Conservation (phyloP, 345 rosid genomes). For the Trapa bicornis region DNA sequence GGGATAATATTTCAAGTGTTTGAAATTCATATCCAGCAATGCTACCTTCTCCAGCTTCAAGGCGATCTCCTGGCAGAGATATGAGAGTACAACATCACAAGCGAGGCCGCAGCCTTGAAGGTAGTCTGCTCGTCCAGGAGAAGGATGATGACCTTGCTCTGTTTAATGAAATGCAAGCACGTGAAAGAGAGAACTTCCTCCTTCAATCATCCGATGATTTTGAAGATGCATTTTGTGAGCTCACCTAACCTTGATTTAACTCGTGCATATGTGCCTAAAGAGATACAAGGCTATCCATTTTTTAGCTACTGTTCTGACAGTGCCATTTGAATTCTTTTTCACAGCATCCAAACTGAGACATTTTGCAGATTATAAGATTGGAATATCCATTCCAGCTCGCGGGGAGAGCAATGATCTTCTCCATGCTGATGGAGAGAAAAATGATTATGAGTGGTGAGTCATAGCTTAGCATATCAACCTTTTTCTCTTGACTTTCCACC, state of each 20-base stretch:
- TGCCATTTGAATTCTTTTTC: not conserved
- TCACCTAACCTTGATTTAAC: slow-evolving; percentile 8
- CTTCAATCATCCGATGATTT: slow-evolving; percentile 67
- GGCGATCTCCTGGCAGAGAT: slow-evolving; percentile 75
- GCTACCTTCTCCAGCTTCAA: slow-evolving; percentile 87
- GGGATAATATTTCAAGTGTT: not conserved
- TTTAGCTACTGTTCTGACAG: not conserved
- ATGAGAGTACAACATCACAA: slow-evolving; percentile 46
- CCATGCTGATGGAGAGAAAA: slow-evolving; percentile 77
- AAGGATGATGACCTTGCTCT: slow-evolving; percentile 84
- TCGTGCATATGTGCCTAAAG: not conserved
- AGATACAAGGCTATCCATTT: not conserved
- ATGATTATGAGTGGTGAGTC: slow-evolving; percentile 91
- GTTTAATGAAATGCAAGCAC: slow-evolving; percentile 82
- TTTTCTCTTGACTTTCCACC: not conserved
- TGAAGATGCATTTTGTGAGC: slow-evolving; percentile 81
- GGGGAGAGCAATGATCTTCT: slow-evolving; percentile 86
- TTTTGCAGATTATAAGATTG: slow-evolving; percentile 64
- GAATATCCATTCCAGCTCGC: slow-evolving; percentile 61
- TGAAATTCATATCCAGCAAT: slow-evolving; percentile 20
- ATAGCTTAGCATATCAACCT: not conserved
- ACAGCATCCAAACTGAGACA: slow-evolving; percentile 75
- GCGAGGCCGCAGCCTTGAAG: slow-evolving; percentile 70
- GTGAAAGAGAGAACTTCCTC: slow-evolving; percentile 73
- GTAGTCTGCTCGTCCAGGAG: slow-evolving; percentile 47